phyloP scores from a whole-genome alignment of 306 rosid genomes.

The Phaseolus lunatus region DNA sequence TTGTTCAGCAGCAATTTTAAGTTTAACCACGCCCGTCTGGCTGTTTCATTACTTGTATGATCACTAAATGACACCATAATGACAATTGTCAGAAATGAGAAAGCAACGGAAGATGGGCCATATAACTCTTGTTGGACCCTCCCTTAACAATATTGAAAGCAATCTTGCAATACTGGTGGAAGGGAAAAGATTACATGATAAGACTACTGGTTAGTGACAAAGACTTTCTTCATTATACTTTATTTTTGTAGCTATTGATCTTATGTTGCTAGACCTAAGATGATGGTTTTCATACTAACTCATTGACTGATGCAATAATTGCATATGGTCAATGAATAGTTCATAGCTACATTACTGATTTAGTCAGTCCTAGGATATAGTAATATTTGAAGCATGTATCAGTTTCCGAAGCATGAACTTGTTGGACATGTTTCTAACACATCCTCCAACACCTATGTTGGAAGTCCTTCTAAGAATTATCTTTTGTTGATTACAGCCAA shows the following conservation, averaged over 20 bases:
- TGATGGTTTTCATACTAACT: slow-evolving; percentile 4
- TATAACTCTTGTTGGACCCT: slow-evolving; percentile 81
- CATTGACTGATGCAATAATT: not conserved
- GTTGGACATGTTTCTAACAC: too few species aligned
- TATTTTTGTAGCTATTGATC: slow-evolving; percentile 28
- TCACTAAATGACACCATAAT: slow-evolving; percentile 36
- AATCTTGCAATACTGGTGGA: slow-evolving; percentile 54
- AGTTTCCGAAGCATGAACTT: too few species aligned
- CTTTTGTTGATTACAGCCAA: too few species aligned
- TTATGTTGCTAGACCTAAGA: slow-evolving; percentile 49
- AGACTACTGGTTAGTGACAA: slow-evolving; percentile 51
- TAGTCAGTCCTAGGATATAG: too few species aligned
- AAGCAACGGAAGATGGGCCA: slow-evolving; percentile 97
- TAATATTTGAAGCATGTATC: too few species aligned
- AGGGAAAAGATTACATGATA: slow-evolving; percentile 53
- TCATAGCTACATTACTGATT: too few species aligned
- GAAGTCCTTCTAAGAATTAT: too few species aligned
- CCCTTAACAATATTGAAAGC: slow-evolving; percentile 62
- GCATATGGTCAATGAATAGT: too few species aligned
- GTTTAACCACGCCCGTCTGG: slow-evolving; percentile 17
- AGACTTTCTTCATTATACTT: slow-evolving; percentile 25
- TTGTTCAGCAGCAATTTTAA: slow-evolving; percentile 20
- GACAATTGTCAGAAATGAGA: slow-evolving; percentile 71
- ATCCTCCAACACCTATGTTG: too few species aligned
- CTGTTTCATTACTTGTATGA: slow-evolving; percentile 5